Base-by-base conservation (phyloP, 768 basidiomycete genomes). In the Leccinum broughii region DNA sequence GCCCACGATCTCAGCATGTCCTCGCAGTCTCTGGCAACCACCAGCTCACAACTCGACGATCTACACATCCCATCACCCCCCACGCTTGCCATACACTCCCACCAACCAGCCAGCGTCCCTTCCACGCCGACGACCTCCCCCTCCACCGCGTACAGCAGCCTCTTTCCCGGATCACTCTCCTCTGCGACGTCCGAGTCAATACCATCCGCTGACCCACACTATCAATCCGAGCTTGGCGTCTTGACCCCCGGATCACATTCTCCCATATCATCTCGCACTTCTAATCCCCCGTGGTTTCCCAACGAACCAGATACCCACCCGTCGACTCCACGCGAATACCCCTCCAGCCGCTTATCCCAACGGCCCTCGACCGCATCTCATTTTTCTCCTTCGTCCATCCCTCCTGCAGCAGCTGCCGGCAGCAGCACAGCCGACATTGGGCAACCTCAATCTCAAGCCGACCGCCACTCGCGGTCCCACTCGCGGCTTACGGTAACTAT, bases 401-500 rank as follows among this genome's bases (percentile, higher is more conserved):
- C 44, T 11, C 20, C 44, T 46, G 44, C 44, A 46, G 44, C 44
- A 46, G 44, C 44, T 46, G 44, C 44, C 20, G 44, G 20, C 20
- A 46, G 44, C 44, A 46, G n/a, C 44, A 11, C 20, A 46, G 9
- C 5, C 44, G 5, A 44, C 10, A 44, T 20, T 11, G 3, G n/a
- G 4, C 44, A 46, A 22, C 6, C 5, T 13, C 44, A 46, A 46
- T 0, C 20, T 15, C 37, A 52, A 30, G 4, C 17, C 10, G 67
- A 68, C 39, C 49, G 59, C 17, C 66, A 62, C 10, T 50, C 55
- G 1, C 62, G 59, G 14, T 56, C 62, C 22, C 57, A 61, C 15
- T 69, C 71, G 10, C 62, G 68, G 10, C 34, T 75, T 9, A 51
- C 71, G 3, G 34, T 64, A n/a, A 67, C 62, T 37, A 73, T 79